A percentile compares a stretch with the other conserved stretches of the same genome.
phyloP scores from a whole-genome alignment of 2,329 filamentous ascomycete genomes.

The Aspergillus sp. region DNA sequence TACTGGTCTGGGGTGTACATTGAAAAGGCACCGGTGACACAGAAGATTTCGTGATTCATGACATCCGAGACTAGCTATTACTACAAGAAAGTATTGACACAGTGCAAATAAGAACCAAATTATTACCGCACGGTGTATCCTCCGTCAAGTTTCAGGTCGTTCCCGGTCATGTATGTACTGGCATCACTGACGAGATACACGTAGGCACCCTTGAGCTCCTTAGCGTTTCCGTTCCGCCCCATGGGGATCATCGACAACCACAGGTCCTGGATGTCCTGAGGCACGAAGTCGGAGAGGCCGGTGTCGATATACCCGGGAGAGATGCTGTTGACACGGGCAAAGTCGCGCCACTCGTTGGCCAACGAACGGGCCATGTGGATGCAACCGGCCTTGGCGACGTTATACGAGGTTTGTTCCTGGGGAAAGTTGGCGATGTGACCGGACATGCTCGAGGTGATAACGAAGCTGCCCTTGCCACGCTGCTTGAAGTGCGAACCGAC shows the following conservation, averaged over 20 bases:
- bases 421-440: slow-evolving; percentile 52
- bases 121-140: slow-evolving; percentile 41
- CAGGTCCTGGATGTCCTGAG: slow-evolving; percentile 50
- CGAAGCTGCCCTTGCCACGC: slow-evolving; percentile 56
- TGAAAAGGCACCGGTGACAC: slow-evolving; percentile 50
- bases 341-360: slow-evolving; percentile 64
- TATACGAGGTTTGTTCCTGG: slow-evolving; percentile 61
- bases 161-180: slow-evolving; percentile 45
- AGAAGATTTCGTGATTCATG: slow-evolving; percentile 7
- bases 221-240: slow-evolving; percentile 56
- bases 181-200: slow-evolving; percentile 45
- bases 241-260: slow-evolving; percentile 57
- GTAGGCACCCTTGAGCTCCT: slow-evolving; percentile 57
- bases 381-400: slow-evolving; percentile 60
- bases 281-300: slow-evolving; percentile 59
- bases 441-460: slow-evolving; percentile 60
- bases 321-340: slow-evolving; percentile 62
- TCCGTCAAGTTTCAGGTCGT: slow-evolving; percentile 44
- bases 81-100: slow-evolving; percentile 1
- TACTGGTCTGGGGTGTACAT: slow-evolving; percentile 67
- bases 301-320: slow-evolving; percentile 65
- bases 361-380: slow-evolving; percentile 59
- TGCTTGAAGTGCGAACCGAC: slow-evolving; percentile 73
- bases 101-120: neutral
- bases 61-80: neutral